phyloP scores from a whole-genome alignment of 1,139 yeast species.

The Pichia terricola region DNA sequence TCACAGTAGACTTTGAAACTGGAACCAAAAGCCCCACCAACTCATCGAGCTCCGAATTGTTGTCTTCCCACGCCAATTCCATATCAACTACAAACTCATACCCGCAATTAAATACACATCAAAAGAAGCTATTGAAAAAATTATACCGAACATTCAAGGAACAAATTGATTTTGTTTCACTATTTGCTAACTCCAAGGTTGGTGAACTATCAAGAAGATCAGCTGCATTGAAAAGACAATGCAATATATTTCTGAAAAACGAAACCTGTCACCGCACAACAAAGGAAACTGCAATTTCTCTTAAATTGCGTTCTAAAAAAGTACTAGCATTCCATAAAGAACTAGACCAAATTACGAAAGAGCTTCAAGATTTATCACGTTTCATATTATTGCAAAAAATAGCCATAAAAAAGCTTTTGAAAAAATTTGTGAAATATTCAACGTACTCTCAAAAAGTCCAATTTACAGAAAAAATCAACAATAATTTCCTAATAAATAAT shows the following conservation, averaged over 20 bases:
- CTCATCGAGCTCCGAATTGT: too few relatives aligned
- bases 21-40: background rate
- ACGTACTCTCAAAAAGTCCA: constrained; percentile 30
- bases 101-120: constrained; percentile 10
- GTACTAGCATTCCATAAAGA: constrained; percentile 25
- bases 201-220: constrained; percentile 40
- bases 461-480: constrained; percentile 30
- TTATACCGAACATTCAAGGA: constrained; percentile 26
- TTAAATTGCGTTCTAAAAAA: constrained; percentile 13
- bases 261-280: constrained; percentile 26
- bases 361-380: constrained; percentile 61
- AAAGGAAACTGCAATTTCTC: background rate
- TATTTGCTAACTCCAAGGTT: constrained; percentile 57
- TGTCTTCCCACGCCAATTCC: too few relatives aligned
- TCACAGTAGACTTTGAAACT: constrained; percentile 28
- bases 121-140: constrained; percentile 16
- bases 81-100: too few relatives aligned
- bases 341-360: constrained; percentile 42
- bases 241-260: constrained; percentile 20
- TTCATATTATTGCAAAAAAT: constrained; percentile 73
- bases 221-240: constrained; percentile 16
- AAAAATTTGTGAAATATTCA: constrained; percentile 66
- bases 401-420: constrained; percentile 71
- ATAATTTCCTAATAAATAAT: constrained; percentile 30
- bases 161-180: constrained; percentile 29